Conservation (phyloP, 768 basidiomycete genomes). For the Naganishia antarctica region DNA sequence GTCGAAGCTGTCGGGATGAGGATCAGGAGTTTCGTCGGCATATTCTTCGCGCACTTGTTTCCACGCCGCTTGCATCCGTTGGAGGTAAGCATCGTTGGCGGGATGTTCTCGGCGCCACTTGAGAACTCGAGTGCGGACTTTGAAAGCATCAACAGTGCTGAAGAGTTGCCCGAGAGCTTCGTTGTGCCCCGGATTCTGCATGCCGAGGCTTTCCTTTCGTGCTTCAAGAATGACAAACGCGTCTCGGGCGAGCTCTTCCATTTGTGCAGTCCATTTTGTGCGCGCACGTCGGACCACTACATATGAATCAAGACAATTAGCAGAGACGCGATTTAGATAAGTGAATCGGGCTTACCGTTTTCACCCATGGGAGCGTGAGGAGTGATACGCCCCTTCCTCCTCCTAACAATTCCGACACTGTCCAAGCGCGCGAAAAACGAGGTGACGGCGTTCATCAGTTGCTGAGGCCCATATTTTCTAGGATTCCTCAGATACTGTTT, state of each 20-base stretch:
- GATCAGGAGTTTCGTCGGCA: constrained; percentile 64
- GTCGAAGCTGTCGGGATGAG: constrained; percentile 61
- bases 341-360: not conserved
- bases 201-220: constrained; percentile 1
- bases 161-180: constrained; percentile 9
- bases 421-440: constrained; percentile 3
- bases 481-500: constrained; percentile 22
- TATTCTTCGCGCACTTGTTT: constrained; percentile 69
- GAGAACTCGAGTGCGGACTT: constrained; percentile 54
- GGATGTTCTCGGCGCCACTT: constrained; percentile 56
- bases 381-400: not conserved
- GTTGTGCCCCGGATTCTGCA: constrained; percentile 10
- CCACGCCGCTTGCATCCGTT: constrained; percentile 68
- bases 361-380: not conserved
- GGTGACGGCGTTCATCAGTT: constrained; percentile 8
- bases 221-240: constrained; percentile 55
- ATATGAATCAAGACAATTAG: too few species aligned
- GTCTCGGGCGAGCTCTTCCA: constrained; percentile 83
- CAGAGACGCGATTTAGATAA: too few species aligned
- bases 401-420: not conserved
- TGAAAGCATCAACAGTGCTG: not conserved
- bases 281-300: constrained; percentile 50
- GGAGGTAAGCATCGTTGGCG: constrained; percentile 47
- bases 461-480: constrained; percentile 8
- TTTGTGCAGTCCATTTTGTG: constrained; percentile 79